Evolutionary conservation across 805 yeast genomes (phyloP).

Genomic region (Cyberlindnera sargentensis): DNA sequence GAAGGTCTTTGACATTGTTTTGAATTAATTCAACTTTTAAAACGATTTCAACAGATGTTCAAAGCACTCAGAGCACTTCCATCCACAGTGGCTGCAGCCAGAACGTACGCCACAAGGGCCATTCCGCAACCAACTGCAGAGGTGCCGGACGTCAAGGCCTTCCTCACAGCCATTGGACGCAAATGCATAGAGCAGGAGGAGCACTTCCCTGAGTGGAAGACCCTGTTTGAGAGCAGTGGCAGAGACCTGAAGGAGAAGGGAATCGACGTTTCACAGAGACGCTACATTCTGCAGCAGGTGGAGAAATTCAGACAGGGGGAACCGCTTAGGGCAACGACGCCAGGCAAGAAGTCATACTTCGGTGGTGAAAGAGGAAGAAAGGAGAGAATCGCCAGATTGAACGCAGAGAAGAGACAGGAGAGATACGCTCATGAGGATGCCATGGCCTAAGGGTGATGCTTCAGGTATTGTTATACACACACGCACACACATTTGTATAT

Average conservation of each 20-base stretch:
- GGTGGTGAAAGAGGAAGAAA: conserved; percentile 85
- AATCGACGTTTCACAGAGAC: conserved; percentile 62
- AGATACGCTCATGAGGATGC: conserved; percentile 24
- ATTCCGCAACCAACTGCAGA: conserved; percentile 43
- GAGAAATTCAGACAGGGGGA: conserved; percentile 56
- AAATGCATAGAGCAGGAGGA: conserved; percentile 60
- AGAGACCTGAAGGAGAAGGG: conserved; percentile 66
- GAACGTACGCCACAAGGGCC: conserved; percentile 8
- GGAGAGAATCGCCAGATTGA: conserved; percentile 54
- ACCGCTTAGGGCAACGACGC: conserved; percentile 46
- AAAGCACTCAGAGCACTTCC: conserved; percentile 5
- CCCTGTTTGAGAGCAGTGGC: conserved; percentile 52
- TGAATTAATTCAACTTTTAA: too few species aligned
- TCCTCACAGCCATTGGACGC: conserved; percentile 76
- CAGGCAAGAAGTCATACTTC: conserved; percentile 63
- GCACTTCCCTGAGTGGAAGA: conserved; percentile 61
- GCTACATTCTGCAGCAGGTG: conserved; percentile 67
- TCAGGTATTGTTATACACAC: background rate
- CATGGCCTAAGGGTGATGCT: conserved; percentile 1
- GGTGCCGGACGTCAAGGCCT: conserved; percentile 66
- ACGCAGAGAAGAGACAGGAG: conserved; percentile 32
- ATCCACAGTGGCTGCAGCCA: too few species aligned
- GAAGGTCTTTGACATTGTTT: too few species aligned
- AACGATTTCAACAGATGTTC: too few species aligned
- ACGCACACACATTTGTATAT: background rate